These are phyloP conservation scores for Silene noctiflora DNA, from an alignment of 179 eudicot genomes.

Conservation along the genomic window DNA sequence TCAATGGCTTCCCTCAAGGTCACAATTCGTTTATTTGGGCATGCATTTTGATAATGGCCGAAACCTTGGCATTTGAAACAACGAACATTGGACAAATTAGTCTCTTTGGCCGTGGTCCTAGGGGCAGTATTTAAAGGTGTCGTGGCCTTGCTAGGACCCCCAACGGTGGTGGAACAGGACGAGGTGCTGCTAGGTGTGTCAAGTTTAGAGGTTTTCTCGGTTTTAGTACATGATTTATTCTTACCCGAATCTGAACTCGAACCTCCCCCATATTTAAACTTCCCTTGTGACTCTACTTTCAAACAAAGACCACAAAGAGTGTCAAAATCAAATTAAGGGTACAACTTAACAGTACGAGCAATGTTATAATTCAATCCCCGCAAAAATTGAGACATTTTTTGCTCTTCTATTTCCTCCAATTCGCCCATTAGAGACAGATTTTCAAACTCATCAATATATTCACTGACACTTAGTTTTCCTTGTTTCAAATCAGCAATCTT, in stretches of 20 bases:
- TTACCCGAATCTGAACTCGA: not conserved
- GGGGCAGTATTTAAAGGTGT: not conserved
- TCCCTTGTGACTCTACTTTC: not conserved
- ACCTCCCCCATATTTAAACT: not conserved
- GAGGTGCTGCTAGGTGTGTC: not conserved
- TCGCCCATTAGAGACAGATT: no score
- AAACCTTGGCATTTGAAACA: constrained; percentile 3
- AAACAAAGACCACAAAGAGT: not conserved
- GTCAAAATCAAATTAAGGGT: not conserved
- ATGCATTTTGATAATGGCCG: no score
- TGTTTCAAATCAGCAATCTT: no score
- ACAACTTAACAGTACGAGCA: not conserved
- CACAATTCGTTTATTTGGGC: not conserved
- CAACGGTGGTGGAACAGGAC: no score
- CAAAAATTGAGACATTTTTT: no score
- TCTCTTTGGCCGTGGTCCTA: not conserved
- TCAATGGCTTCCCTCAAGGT: no score
- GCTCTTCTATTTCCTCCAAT: no score
- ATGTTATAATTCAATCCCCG: not conserved
- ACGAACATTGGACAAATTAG: not conserved
- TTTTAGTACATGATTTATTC: not conserved
- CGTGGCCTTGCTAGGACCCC: not conserved
- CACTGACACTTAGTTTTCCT: no score
- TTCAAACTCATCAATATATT: no score
- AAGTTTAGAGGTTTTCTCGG: not conserved